Base-by-base conservation (phyloP, 495 filamentous ascomycete genomes). In the Alectoria sarmentosa region DNA sequence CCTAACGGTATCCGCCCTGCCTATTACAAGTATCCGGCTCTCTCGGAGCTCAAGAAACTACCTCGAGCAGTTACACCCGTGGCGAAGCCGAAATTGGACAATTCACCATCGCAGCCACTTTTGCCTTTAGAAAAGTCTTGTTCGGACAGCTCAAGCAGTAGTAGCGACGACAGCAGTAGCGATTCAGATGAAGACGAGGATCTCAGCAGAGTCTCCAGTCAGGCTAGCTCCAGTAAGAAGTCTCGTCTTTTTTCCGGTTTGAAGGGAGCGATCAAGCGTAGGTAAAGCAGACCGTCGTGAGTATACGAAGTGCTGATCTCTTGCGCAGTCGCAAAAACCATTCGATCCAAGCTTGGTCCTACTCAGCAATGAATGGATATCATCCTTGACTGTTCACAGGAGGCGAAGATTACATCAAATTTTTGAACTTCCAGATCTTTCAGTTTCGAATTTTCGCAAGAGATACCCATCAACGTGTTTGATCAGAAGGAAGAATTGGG, bases 21-120 rank as follows among this genome's bases (percentile, higher is more conserved):
- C 30, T 36, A 39, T 26, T 61, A 65, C 58, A 61, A 52, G 17
- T 68, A 65, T 46, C 66, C 66, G n/a, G 42, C 23, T 23, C 66
- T 68, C n/a, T 65, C 62, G 48, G 23, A 65, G 54, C 38, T 68
- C 26, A 30, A 41, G 48, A 64, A 26, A 34, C 6, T 55, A 34
- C 28, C 30, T 32, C 52, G 8, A 55, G 52, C 4, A 13, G 41
- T 11, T 14, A 58, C 23, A n/a, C 36, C 49, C 28, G 30, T 26
- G 48, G 57, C 32, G 8, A 49, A 54, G 4, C 26, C 42, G n/a
- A 54, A 54, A 46, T 38, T 11, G 17, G 8, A 41, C 23, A 3
- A 17, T 39, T 17, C 58, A 36, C 36, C 37, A 30, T 57, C 26
- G 28, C 41, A 32, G 34, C 36, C 44, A 44, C 21, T 13, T n/a